phyloP scores from a whole-genome alignment of 2,329 filamentous ascomycete species.

The Nemania abortiva region DNA sequence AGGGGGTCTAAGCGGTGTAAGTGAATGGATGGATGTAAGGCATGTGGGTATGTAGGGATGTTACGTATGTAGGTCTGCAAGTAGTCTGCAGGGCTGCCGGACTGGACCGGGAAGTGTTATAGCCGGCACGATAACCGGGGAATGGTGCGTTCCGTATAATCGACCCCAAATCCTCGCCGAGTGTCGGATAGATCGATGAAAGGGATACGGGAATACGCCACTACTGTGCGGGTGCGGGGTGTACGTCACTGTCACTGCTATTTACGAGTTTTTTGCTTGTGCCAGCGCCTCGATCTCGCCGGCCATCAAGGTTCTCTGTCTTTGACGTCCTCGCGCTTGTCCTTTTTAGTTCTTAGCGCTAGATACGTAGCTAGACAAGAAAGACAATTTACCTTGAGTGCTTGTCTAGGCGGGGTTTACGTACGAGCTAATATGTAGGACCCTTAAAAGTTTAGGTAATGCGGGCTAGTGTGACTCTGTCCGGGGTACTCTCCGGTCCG shows the following conservation, averaged over 20 bases:
- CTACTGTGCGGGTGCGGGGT: constrained; percentile 11
- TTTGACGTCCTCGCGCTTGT: not conserved
- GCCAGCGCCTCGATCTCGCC: not conserved
- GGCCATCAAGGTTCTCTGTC: not conserved
- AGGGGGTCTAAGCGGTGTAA: constrained; percentile 24
- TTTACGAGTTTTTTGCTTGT: not conserved
- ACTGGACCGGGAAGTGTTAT: not conserved
- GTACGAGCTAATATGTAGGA: not conserved
- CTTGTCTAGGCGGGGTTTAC: not conserved
- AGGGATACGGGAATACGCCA: not conserved
- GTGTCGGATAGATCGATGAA: constrained; percentile 29
- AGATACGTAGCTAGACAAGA: not conserved
- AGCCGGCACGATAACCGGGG: not conserved
- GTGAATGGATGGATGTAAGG: not conserved
- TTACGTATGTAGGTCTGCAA: too few relatives aligned
- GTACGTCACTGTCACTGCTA: not conserved
- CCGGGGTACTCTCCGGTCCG: not conserved
- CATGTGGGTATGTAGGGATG: too few relatives aligned
- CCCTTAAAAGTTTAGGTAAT: not conserved
- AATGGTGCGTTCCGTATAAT: constrained; percentile 9
- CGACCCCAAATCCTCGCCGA: constrained; percentile 33
- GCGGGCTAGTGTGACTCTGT: not conserved
- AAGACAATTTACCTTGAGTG: not conserved
- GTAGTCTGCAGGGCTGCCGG: not conserved
- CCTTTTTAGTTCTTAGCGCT: not conserved